A percentile compares a stretch with the other conserved stretches of the same genome.
Evolutionary conservation across 441 rosid genomes (phyloP).

Genomic region (Gossypium laxum): DNA sequence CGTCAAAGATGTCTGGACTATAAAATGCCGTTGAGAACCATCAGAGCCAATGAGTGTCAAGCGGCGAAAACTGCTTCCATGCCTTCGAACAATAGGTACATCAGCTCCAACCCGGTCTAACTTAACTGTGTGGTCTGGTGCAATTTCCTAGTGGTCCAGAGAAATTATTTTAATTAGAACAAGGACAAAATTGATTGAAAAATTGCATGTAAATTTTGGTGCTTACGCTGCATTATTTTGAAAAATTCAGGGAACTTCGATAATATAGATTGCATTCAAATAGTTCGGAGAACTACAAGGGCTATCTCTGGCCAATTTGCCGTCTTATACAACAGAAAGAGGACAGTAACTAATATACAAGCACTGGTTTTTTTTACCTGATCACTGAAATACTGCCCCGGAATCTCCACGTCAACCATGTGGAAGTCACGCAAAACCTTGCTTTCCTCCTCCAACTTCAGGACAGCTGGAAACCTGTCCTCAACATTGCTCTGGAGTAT

Average conservation of each 20-base stretch:
- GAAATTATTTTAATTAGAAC: conserved; percentile 10
- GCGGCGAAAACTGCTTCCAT: conserved; percentile 97
- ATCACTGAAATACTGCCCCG: conserved; percentile 93
- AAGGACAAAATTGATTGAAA: neutral
- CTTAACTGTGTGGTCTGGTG: conserved; percentile 90
- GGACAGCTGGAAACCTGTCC: conserved; percentile 83
- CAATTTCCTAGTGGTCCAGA: conserved; percentile 57
- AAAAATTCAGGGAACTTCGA: neutral
- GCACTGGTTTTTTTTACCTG: conserved; percentile 44
- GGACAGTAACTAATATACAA: neutral
- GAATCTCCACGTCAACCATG: conserved; percentile 96
- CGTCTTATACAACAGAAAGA: neutral
- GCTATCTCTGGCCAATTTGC: neutral
- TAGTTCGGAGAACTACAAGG: neutral
- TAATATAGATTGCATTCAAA: neutral
- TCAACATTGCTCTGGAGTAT: conserved; percentile 95
- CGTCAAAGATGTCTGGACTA: conserved; percentile 94
- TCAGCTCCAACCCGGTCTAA: conserved; percentile 92
- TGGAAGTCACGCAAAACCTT: conserved; percentile 80
- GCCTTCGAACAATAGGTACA: conserved; percentile 95
- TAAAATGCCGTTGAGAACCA: conserved; percentile 93
- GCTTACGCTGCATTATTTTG: neutral
- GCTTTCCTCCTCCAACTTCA: conserved; percentile 96
- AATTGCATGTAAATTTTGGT: neutral
- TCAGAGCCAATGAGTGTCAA: conserved; percentile 91